Evolutionary conservation across 257 asterid species (phyloP).

Genomic region (Forsythia viridissima): DNA sequence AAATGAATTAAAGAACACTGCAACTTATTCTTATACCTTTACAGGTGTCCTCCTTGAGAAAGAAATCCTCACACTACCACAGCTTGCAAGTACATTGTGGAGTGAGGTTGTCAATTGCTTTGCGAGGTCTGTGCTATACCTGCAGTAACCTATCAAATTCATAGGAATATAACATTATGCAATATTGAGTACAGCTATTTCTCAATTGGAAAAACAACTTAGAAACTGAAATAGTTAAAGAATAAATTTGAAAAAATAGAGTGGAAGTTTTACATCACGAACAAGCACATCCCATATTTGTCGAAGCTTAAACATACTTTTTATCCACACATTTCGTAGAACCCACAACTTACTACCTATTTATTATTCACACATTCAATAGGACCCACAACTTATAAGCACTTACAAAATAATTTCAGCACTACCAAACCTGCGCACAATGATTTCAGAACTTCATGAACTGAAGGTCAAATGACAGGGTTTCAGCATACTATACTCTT

Average conservation of each 20-base stretch:
- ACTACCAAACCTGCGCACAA: no score
- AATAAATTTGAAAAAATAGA: slow-evolving; percentile 9
- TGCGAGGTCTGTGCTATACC: slow-evolving; percentile 82
- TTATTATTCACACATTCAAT: no score
- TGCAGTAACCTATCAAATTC: slow-evolving; percentile 73
- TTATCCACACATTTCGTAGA: no score
- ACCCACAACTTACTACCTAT: no score
- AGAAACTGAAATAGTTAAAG: not conserved
- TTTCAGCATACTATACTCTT: not conserved
- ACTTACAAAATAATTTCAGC: no score
- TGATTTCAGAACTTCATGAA: slow-evolving; percentile 11
- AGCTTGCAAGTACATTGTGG: slow-evolving; percentile 76
- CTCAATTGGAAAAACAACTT: slow-evolving; percentile 8
- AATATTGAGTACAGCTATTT: not conserved
- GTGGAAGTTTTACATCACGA: not conserved
- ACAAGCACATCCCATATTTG: not conserved
- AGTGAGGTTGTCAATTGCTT: slow-evolving; percentile 71
- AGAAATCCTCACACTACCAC: slow-evolving; percentile 90
- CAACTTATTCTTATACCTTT: slow-evolving; percentile 50
- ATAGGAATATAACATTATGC: slow-evolving; percentile 21
- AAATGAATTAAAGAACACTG: slow-evolving; percentile 16
- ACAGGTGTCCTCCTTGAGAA: slow-evolving; percentile 93
- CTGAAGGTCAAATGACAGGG: not conserved
- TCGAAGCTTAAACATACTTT: no score
- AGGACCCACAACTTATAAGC: no score